A percentile compares a stretch with the other conserved stretches of the same genome.
Conservation (phyloP, 257 asterid genomes). For the Jacaranda copaia region DNA sequence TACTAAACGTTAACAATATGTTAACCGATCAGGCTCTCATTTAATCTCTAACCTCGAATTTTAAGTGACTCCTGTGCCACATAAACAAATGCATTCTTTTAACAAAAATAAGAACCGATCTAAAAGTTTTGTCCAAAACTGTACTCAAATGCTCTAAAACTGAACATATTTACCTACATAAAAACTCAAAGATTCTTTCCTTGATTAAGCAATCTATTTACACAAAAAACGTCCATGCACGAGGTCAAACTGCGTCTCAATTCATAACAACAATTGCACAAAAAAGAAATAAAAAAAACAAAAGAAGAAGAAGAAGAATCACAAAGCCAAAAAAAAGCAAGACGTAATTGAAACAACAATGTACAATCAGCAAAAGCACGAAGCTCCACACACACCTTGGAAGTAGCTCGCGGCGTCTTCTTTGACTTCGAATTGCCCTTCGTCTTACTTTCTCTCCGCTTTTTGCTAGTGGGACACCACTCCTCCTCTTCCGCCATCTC, state of each 20-base stretch:
- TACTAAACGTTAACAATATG: background rate
- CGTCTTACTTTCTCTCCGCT: conserved; percentile 45
- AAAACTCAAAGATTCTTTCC: background rate
- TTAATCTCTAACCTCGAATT: background rate
- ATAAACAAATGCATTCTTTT: conserved; percentile 5
- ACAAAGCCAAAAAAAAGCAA: conserved; percentile 1
- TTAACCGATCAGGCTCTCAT: conserved; percentile 13
- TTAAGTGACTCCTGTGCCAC: background rate
- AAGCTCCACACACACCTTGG: conserved; percentile 50
- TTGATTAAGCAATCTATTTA: background rate
- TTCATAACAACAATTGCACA: conserved; percentile 11
- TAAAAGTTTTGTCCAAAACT: background rate
- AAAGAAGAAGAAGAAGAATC: background rate
- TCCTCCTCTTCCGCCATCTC: conserved; percentile 53
- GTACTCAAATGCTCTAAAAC: conserved; percentile 6
- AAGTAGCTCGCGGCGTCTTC: conserved; percentile 44
- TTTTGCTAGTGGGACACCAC: conserved; percentile 49
- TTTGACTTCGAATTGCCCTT: conserved; percentile 49
- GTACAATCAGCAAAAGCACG: conserved; percentile 24
- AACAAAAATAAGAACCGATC: conserved; percentile 17
- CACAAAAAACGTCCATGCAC: background rate
- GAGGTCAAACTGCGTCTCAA: background rate
- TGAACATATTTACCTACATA: background rate
- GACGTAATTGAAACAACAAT: background rate
- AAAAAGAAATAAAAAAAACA: too few species aligned